Conservation (phyloP, 2,329 filamentous ascomycete species). For the Neoscytalidium dimidiatum region DNA sequence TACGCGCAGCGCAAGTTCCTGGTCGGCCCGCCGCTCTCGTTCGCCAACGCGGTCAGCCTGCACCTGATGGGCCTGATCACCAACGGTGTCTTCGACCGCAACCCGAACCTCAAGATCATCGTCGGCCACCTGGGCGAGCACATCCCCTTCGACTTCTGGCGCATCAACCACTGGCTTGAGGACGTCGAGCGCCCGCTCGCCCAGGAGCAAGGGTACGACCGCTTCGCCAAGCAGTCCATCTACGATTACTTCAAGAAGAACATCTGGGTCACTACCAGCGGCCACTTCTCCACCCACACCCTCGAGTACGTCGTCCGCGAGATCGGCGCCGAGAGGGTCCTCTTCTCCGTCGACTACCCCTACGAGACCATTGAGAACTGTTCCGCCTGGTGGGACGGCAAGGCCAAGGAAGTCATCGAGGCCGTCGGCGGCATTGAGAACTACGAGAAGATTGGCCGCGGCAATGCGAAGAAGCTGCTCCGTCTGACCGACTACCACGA, state of each 20-base stretch:
- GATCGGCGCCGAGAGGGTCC: conserved; percentile 52
- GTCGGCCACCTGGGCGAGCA: conserved; percentile 53
- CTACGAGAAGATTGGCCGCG: conserved; percentile 44
- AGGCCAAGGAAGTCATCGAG: conserved; percentile 41
- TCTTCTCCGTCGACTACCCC: conserved; percentile 58
- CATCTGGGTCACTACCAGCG: conserved; percentile 60
- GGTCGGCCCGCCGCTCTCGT: conserved; percentile 45
- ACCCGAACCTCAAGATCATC: conserved; percentile 50
- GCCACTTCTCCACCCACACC: conserved; percentile 57
- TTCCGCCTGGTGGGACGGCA: conserved; percentile 47
- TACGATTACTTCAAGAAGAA: conserved; percentile 58
- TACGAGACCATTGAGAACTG: conserved; percentile 50
- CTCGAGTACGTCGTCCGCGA: conserved; percentile 53
- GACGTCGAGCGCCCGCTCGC: conserved; percentile 54
- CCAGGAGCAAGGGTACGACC: conserved; percentile 26
- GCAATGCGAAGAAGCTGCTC: conserved; percentile 49
- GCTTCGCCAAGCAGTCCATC: conserved; percentile 48
- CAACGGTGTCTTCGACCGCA: conserved; percentile 53
- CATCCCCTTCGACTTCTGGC: conserved; percentile 54
- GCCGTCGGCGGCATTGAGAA: conserved; percentile 19
- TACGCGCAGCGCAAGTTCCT: conserved; percentile 62
- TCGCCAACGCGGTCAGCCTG: conserved; percentile 57
- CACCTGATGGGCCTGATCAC: conserved; percentile 57
- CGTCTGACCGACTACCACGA: conserved; percentile 28
- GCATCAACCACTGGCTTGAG: conserved; percentile 52